Base-by-base conservation (phyloP, 169 alveolate species). In the Cryptosporidium sp. region DNA sequence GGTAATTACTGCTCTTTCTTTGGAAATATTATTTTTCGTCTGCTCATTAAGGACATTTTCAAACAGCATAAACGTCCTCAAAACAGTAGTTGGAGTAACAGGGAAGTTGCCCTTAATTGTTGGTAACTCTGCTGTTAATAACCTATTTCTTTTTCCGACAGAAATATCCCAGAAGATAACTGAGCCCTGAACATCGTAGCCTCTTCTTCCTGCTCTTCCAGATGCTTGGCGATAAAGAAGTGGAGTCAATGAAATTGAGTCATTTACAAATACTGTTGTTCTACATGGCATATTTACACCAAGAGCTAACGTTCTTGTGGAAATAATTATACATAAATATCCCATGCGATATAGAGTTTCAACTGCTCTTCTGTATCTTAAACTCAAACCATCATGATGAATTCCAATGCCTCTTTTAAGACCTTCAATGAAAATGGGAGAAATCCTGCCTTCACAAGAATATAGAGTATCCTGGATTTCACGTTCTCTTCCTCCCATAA, bases 201-300 rank as follows among this genome's bases (percentile, higher is more conserved):
- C 98, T 68, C 98, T 95, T 60, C 98, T 85, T 8, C 98, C 98
- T 1, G 97, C 96, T 26, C 98, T 96, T 31, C 98, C 98, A 23
- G 96, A 93, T 92, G 96, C 95, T 87, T 96, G 98, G 72, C 96
- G 93, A 94, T 91, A 96, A 96, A 96, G 93, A 61, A 96, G 91
- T 45, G 98, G 96, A 68, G 94, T 95, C 70, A 96, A 91, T 80
- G 94, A 95, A 61, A 92, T 85, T 60, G 95, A 92, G 84, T 95
- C 96, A 35, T 97, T 97, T 70, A 95, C 89, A 75, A 96, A 96
- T 44, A 95, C 94, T 33, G 94, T 94, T 26, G 96, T 91, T 73
- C 94, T 92, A 85, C 97, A 96, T 29, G 98, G 98, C 94, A 96
- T 95, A 93, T 96, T 96, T 85, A 96, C 95, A 45, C 98, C 98